phyloP scores from a whole-genome alignment of 169 alveolate species.

The Cryptosporidium xiaoi region DNA sequence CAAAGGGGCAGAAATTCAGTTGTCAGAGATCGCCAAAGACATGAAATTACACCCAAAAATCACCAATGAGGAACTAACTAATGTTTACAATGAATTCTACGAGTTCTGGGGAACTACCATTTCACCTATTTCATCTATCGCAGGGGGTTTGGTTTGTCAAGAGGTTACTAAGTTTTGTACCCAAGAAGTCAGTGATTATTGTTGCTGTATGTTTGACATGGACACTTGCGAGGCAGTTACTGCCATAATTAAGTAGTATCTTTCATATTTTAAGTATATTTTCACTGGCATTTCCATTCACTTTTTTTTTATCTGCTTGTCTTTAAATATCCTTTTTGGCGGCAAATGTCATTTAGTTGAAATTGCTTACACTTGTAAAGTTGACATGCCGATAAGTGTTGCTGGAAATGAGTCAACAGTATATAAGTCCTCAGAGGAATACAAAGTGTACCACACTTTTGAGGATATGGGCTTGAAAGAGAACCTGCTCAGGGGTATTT shows the following conservation, averaged over 20 bases:
- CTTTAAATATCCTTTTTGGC: neutral
- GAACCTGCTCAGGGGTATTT: constrained; percentile 95
- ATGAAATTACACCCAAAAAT: constrained; percentile 18
- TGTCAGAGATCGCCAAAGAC: constrained; percentile 1
- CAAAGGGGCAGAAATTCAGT: neutral
- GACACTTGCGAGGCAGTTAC: constrained; percentile 61
- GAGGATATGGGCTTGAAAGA: constrained; percentile 94
- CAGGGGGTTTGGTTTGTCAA: constrained; percentile 64
- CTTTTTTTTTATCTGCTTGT: neutral
- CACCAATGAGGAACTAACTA: neutral
- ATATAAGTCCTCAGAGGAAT: constrained; percentile 40
- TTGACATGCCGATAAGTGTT: constrained; percentile 8
- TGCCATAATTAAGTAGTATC: constrained; percentile 33
- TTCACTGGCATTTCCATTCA: neutral
- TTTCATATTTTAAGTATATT: neutral
- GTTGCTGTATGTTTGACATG: constrained; percentile 66
- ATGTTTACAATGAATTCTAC: neutral
- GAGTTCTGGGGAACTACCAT: constrained; percentile 45
- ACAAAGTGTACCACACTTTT: constrained; percentile 81
- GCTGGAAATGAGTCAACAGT: constrained; percentile 5
- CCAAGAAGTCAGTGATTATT: constrained; percentile 28
- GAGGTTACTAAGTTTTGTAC: constrained; percentile 54
- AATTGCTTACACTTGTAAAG: neutral
- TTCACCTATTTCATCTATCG: constrained; percentile 69
- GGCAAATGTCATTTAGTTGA: neutral